Evolutionary conservation across 2,329 filamentous ascomycete genomes (phyloP), one percentile per base, ranked within the genome.

Genomic region (Paracoccidioides brasiliensis): DNA sequence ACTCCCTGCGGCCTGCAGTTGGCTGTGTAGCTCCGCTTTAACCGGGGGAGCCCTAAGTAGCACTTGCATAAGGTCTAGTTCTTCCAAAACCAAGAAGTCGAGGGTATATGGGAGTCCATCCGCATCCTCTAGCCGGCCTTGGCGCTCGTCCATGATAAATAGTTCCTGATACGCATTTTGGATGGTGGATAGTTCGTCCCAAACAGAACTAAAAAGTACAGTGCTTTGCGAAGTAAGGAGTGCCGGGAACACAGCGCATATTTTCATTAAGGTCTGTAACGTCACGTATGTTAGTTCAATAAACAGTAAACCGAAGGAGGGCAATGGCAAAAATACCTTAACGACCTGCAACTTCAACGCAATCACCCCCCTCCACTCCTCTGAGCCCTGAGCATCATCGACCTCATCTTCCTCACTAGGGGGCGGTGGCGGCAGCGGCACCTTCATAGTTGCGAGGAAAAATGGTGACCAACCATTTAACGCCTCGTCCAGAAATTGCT

Each of bases 41-140:
- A 98, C 90, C 0, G 89, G 88, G 3, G 88, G 84, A 5, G 91
- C 91, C 60, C 88, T 84, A 60, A 98, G 79, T 69, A 90, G 90
- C 56, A 90, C 85, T 71, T 95, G 93, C 67, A 98, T 81, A 66
- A 97, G 90, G 70, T 98, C 93, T 30, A 98, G 78, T 69, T 97
- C 90, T 69, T 98, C 93, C 6, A 97, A 76, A 3, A 97, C 83
- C 53, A 98, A 79, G 66, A 95, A 93, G 70, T 98, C 93, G 30
- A 98, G 77, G 1, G 90, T 95, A 70, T 95, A 96, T 0, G 91
- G 90, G n/a, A 98, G 78, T 44, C 84, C 84, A 67, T 98, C 91
- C 3, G 86, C 82, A 68, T 96, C 90, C 69, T 95, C 90, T 38
- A 97, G 73, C 41, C 91, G 83, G 55, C 90, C 88, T 71, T 97